Evolutionary conservation across 495 filamentous ascomycete genomes (phyloP).

Genomic region (Amorphotheca resinae): DNA sequence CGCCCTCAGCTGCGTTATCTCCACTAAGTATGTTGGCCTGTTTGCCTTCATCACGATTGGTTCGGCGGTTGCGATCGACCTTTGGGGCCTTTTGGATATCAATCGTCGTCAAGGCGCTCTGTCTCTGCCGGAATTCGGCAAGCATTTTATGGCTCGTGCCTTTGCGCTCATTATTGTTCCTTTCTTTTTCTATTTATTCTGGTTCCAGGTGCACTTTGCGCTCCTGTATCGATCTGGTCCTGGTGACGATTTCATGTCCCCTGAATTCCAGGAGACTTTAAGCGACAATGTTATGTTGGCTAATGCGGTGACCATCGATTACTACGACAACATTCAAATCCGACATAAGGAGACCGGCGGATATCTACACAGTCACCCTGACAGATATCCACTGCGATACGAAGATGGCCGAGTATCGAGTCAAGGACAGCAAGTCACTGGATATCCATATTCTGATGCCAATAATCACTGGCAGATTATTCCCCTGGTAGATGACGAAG

Average conservation of each 20-base stretch:
- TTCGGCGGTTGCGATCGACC: slow-evolving; percentile 80
- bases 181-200: slow-evolving; percentile 97
- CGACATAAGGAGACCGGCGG: slow-evolving; percentile 95
- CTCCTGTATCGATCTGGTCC: slow-evolving; percentile 82
- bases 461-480: slow-evolving; percentile 98
- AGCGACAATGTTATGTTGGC: slow-evolving; percentile 86
- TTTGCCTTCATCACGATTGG: slow-evolving; percentile 98
- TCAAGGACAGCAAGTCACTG: slow-evolving; percentile 95
- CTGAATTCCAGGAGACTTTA: slow-evolving; percentile 93
- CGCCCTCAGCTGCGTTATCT: slow-evolving; percentile 91
- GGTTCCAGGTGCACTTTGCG: slow-evolving; percentile 98
- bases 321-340: slow-evolving; percentile 78
- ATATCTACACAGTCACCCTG: slow-evolving; percentile 86
- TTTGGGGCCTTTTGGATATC: slow-evolving; percentile 89
- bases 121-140: slow-evolving; percentile 62
- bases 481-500: slow-evolving; percentile 46
- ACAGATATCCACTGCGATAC: slow-evolving; percentile 84
- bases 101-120: slow-evolving; percentile 68
- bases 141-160: slow-evolving; percentile 79
- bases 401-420: slow-evolving; percentile 96
- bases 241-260: slow-evolving; percentile 97
- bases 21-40: slow-evolving; percentile 92
- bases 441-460: slow-evolving; percentile 95
- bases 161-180: slow-evolving; percentile 78
- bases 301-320: slow-evolving; percentile 75